Base-by-base conservation (phyloP, 352 stramenopile species). In the Globisporangium viniferum region DNA sequence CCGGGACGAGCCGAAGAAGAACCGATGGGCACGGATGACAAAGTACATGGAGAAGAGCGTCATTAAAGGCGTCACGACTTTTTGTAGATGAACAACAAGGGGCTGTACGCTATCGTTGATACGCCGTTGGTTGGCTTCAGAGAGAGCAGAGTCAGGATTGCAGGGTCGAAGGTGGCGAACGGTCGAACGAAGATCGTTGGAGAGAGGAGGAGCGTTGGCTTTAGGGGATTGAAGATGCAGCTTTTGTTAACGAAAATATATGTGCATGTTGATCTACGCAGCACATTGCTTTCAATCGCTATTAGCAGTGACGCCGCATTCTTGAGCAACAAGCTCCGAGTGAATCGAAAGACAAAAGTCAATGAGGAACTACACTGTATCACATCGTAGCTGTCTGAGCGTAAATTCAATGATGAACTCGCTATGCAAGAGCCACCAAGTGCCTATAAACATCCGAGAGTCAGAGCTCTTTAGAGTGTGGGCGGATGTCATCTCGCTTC, bases 31-130 rank as follows among this genome's bases (percentile, higher is more conserved):
- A 36, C 14, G 48, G 20, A 27, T 54, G 48, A 54, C 48, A 22
- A 54, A 59, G 18, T 36, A 31, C 54, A 18, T 59, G 18, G 54
- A 59, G 24, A 41, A 59, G 31, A 36, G 27, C 24, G 54, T 59
- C 22, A 22, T 59, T 12, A 59, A 59, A 15, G 4, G 27, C 54
- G 27, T 59, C 27, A 59, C 54, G 3, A 22, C 54, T 14, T 59
- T 59, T 22, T 59, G 54, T 36, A 33, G 54, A 59, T 59, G 31
- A 59, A 22, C 18, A 36, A 6, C 27, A 33, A 36, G 9, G 22
- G 20, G 27, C 5, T 49, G 41, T n/a, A 49, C 14, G 14, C 41
- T 49, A n/a, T 49, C 41, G 15, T n/a, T 5, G 15, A 15, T n/a
- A n/a, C 9, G 41, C 2, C 5, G 41, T n/a, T 49, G 41, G 15